Evolutionary conservation across 108 stramenopile species (phyloP), one percentile per base, ranked within the genome.

Genomic region (Skeletonema potamos): DNA sequence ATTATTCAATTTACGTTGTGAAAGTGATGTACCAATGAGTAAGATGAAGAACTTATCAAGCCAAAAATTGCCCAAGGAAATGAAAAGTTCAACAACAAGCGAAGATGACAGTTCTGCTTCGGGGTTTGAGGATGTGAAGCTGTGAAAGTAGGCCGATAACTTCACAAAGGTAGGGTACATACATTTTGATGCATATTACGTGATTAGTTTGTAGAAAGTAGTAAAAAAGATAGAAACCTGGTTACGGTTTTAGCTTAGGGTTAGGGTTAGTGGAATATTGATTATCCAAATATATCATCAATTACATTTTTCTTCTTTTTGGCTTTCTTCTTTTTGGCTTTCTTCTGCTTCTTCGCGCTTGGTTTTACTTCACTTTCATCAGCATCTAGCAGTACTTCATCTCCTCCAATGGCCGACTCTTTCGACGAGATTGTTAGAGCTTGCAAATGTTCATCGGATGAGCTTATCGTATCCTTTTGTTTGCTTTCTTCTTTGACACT

Each of bases 211-310:
- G 2, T 22, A 22, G 48, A 51, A 0, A 9, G 17, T 4, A 51
- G 8, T 24, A 9, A 5, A 24, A 1, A 1, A 24, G 3, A 41
- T 15, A 1, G 6, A 24, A n/a, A 41, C 39, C 39, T n/a, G 15
- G 39, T 41, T n/a, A 41, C 4, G 13, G 39, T 15, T n/a, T 41
- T 44, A 6, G 4, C 34, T 34, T 34, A 34, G 34, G 7, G 7
- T 4, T 51, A 24, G 48, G 0, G 1, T 51, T 51, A n/a, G n/a
- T 51, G 22, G 3, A 41, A 4, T 41, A 13, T 46, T 56, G 20
- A 36, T 72, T 37, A 72, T 17, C 74, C 51, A 56, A 76, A 76
- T 22, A 78, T 78, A 36, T 78, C 77, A 71, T 78, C 77, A 43
- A 78, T 78, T 17, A 71, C 70, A 54, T 41, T 70, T 20, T 51